phyloP scores from a whole-genome alignment of 1,139 yeast species.

The Taphrina populina region DNA sequence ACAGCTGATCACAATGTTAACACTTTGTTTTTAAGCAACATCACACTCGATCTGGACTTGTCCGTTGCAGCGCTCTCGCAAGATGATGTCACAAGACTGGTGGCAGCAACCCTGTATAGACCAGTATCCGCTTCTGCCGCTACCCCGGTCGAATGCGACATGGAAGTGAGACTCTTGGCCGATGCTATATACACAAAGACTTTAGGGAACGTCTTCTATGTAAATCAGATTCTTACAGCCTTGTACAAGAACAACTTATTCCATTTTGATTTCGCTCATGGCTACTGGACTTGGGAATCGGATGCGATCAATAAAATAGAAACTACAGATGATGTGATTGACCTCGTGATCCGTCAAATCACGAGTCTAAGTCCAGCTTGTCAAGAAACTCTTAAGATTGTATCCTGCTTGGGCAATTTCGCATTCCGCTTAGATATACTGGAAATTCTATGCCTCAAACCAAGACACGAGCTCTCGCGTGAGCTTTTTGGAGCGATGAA shows the following conservation, averaged over 20 bases:
- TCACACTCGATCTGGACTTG: slow-evolving; percentile 1
- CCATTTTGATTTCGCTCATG: slow-evolving; percentile 9
- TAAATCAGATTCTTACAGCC: slow-evolving; percentile 17
- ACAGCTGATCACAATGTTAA: slow-evolving; percentile 18
- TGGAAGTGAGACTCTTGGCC: neutral
- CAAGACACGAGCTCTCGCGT: slow-evolving; percentile 15
- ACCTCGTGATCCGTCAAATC: slow-evolving; percentile 23
- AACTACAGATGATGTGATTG: slow-evolving; percentile 27
- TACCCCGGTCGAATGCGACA: neutral
- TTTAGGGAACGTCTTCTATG: slow-evolving; percentile 26
- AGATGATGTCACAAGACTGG: neutral
- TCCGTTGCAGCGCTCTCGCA: slow-evolving; percentile 9
- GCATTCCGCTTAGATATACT: slow-evolving; percentile 23
- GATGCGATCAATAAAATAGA: slow-evolving; percentile 7
- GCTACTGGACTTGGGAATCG: slow-evolving; percentile 28
- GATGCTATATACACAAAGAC: slow-evolving; percentile 15
- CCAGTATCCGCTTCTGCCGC: neutral
- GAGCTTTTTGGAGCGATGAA: slow-evolving; percentile 21
- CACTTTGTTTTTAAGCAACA: slow-evolving; percentile 14
- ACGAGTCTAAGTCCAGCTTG: slow-evolving; percentile 2
- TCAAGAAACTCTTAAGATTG: slow-evolving; percentile 17
- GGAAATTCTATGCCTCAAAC: neutral
- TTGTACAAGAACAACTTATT: slow-evolving; percentile 6
- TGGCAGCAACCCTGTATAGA: slow-evolving; percentile 25
- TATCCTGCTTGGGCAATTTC: slow-evolving; percentile 26